phyloP scores from a whole-genome alignment of 2,329 filamentous ascomycete species.

The Aureobasidium sp. region DNA sequence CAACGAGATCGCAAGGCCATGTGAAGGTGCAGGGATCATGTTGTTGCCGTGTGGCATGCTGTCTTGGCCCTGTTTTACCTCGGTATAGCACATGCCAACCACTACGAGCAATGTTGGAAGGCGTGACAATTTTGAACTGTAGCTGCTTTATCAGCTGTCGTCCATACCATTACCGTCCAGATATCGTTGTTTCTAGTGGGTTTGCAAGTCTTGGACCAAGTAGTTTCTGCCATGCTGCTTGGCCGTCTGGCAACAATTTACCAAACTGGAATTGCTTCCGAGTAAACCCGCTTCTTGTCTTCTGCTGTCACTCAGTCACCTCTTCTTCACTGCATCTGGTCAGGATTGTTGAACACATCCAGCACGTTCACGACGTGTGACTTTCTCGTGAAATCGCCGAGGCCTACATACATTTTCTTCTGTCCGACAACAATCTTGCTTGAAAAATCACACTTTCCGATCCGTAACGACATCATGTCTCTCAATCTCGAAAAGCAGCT shows the following conservation, averaged over 20 bases:
- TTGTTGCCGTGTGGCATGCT: background rate
- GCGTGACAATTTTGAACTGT: background rate
- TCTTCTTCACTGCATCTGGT: background rate
- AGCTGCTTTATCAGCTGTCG: background rate
- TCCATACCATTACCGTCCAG: background rate
- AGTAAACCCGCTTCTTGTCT: conserved; percentile 1
- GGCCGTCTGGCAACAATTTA: background rate
- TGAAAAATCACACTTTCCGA: background rate
- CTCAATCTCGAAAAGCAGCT: conserved; percentile 76
- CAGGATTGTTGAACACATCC: background rate
- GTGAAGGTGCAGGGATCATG: background rate
- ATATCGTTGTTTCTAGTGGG: background rate
- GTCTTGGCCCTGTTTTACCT: background rate
- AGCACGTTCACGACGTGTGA: background rate
- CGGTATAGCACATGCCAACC: conserved; percentile 1
- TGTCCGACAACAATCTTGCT: background rate
- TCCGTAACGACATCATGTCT: conserved; percentile 30
- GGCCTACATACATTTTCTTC: background rate
- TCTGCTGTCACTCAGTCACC: background rate
- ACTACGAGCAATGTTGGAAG: background rate
- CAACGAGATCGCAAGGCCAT: background rate
- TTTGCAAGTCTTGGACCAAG: background rate
- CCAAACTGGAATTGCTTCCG: conserved; percentile 3
- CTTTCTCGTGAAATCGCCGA: background rate
- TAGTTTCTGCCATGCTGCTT: background rate